phyloP scores from a whole-genome alignment of 352 stramenopile genomes.

The Hyaloperonospora brassicae region DNA sequence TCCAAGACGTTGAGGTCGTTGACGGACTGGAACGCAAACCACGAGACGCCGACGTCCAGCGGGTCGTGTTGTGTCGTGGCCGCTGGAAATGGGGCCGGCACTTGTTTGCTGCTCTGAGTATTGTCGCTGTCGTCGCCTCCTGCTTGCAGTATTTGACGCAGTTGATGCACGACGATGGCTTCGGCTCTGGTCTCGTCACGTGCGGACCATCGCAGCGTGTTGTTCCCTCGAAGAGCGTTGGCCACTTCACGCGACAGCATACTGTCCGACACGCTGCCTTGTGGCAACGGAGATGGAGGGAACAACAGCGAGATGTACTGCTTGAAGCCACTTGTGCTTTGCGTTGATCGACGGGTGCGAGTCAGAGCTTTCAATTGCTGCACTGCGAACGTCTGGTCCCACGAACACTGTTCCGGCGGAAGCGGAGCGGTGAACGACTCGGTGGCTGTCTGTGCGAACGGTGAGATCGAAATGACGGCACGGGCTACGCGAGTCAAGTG shows the following conservation, averaged over 20 bases:
- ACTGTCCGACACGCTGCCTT: constrained; percentile 5
- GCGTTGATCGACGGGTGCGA: not conserved
- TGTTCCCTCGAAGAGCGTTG: constrained; percentile 3
- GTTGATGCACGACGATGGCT: constrained; percentile 8
- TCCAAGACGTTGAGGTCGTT: constrained; percentile 21
- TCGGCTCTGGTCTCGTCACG: constrained; percentile 10
- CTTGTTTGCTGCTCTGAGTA: not conserved
- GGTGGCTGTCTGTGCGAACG: constrained; percentile 14
- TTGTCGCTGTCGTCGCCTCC: not conserved
- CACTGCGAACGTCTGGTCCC: constrained; percentile 19
- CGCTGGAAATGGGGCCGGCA: not conserved
- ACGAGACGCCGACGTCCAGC: constrained; percentile 10
- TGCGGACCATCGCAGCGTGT: constrained; percentile 5
- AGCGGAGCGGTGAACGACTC: constrained; percentile 4
- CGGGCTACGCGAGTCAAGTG: constrained; percentile 35
- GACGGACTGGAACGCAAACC: constrained; percentile 25
- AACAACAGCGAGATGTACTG: constrained; percentile 19
- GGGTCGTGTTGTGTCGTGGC: not conserved
- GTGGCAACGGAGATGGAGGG: constrained; percentile 3
- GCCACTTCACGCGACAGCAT: constrained; percentile 6
- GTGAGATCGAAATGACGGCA: constrained; percentile 23
- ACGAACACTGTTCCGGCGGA: constrained; percentile 8
- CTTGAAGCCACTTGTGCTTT: not conserved
- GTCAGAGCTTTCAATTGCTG: constrained; percentile 10
- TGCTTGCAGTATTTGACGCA: constrained; percentile 7